Conservation (phyloP, 2,329 filamentous ascomycete species). For the Chaetomium sp. region DNA sequence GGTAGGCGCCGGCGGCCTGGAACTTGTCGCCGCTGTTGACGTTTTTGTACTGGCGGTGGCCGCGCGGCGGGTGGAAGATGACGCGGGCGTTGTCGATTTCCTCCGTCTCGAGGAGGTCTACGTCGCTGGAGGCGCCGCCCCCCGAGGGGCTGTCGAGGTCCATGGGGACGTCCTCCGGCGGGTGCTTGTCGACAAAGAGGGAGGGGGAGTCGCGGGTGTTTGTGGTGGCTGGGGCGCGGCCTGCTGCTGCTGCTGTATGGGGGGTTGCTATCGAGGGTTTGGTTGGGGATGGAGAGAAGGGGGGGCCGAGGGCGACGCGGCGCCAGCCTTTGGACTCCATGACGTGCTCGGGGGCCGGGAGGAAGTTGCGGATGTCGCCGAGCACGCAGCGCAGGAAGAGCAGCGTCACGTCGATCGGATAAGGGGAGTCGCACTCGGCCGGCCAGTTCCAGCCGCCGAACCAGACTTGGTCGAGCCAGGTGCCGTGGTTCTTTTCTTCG, state of each 20-base stretch:
- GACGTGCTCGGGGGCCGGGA: constrained; percentile 41
- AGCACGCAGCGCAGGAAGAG: constrained; percentile 42
- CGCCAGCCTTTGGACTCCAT: constrained; percentile 46
- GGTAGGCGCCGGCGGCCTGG: not conserved
- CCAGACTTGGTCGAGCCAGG: constrained; percentile 50
- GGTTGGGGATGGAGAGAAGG: not conserved
- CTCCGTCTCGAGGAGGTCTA: constrained; percentile 32
- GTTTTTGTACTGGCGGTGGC: constrained; percentile 25
- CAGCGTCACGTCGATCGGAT: constrained; percentile 49
- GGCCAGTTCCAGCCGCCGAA: constrained; percentile 44
- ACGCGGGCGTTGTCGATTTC: constrained; percentile 38
- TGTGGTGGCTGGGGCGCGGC: not conserved
- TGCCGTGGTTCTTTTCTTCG: constrained; percentile 37
- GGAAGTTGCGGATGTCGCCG: constrained; percentile 37
- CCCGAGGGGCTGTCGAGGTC: constrained; percentile 13
- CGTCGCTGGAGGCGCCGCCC: not conserved
- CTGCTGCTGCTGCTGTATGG: not conserved
- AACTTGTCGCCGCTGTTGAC: not conserved
- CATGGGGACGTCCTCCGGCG: constrained; percentile 27
- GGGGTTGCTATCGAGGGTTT: not conserved
- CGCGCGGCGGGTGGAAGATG: constrained; percentile 53
- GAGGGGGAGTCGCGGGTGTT: constrained; percentile 19
- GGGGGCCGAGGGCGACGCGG: constrained; percentile 33
- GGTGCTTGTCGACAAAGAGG: constrained; percentile 27
- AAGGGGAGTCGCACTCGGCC: constrained; percentile 28